Conservation (phyloP, 176 grass and related monocot genomes). For the Oryza meyeriana region DNA sequence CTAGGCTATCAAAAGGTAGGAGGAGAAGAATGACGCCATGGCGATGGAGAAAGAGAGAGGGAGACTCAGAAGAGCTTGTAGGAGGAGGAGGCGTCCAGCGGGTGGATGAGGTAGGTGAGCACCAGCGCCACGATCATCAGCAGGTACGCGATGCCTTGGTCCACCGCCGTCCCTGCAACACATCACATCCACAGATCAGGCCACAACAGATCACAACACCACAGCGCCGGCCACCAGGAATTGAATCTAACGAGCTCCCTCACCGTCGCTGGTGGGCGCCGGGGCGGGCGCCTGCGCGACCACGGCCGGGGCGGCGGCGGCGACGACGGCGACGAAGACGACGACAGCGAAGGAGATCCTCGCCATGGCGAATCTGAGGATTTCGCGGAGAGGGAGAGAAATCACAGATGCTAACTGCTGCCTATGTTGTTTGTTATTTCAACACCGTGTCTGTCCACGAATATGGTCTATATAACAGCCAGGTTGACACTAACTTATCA, state of each 20-base stretch:
- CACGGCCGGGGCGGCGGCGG: slow-evolving; percentile 6
- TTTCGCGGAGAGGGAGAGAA: neutral
- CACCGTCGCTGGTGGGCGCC: slow-evolving; percentile 61
- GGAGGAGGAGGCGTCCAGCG: slow-evolving; percentile 49
- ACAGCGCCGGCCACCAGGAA: neutral
- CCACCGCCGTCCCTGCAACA: slow-evolving; percentile 43
- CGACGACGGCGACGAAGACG: slow-evolving; percentile 14
- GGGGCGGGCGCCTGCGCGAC: slow-evolving; percentile 51
- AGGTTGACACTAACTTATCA: neutral
- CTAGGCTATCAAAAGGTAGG: slow-evolving; percentile 18
- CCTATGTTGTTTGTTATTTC: neutral
- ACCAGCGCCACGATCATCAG: slow-evolving; percentile 63
- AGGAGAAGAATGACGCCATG: neutral
- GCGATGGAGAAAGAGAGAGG: neutral
- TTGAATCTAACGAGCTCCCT: neutral
- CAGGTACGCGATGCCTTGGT: slow-evolving; percentile 53
- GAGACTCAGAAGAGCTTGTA: slow-evolving; percentile 57
- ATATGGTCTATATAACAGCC: too few relatives aligned
- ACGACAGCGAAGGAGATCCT: slow-evolving; percentile 10
- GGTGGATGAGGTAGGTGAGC: slow-evolving; percentile 74
- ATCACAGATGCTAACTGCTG: neutral
- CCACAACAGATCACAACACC: neutral
- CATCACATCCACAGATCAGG: neutral
- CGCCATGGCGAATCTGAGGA: slow-evolving; percentile 22
- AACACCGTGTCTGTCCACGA: too few relatives aligned